Evolutionary conservation across 2,329 filamentous ascomycete species (phyloP).

Genomic region (Chaetoscypha palmicola): DNA sequence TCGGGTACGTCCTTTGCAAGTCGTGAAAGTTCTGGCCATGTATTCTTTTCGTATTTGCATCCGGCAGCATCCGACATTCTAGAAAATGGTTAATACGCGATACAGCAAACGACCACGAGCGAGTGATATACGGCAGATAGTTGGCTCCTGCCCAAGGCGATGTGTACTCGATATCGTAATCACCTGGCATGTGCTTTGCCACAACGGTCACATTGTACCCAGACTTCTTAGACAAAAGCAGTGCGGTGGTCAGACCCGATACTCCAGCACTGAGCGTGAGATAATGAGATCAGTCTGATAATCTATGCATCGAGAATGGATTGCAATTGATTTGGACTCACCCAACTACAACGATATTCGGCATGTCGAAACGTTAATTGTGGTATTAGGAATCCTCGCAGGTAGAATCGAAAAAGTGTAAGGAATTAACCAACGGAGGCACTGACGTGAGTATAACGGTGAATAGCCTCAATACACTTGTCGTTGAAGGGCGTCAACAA

Average conservation of each 20-base stretch:
- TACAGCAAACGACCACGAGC: neutral
- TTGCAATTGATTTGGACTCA: no score
- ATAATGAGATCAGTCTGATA: no score
- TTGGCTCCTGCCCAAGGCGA: slow-evolving; percentile 86
- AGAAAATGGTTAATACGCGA: neutral
- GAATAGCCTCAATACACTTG: no score
- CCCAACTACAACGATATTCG: no score
- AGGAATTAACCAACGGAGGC: no score
- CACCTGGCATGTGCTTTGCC: slow-evolving; percentile 85
- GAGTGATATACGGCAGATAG: slow-evolving; percentile 27
- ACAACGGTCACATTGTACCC: slow-evolving; percentile 58
- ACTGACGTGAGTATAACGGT: no score
- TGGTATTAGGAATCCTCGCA: no score
- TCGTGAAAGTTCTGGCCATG: slow-evolving; percentile 28
- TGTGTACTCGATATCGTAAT: slow-evolving; percentile 82
- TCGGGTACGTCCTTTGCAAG: slow-evolving; percentile 42
- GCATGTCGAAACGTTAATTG: no score
- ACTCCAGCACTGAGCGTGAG: slow-evolving; percentile 51
- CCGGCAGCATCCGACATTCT: slow-evolving; percentile 33
- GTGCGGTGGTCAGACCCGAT: slow-evolving; percentile 56
- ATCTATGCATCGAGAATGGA: no score
- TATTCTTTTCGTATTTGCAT: slow-evolving; percentile 36
- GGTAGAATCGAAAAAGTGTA: no score
- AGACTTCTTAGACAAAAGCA: slow-evolving; percentile 49
- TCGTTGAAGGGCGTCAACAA: no score